Evolutionary conservation across 352 stramenopile species (phyloP), one percentile per base, ranked within the genome.

Genomic region (Pythium graminicola): DNA sequence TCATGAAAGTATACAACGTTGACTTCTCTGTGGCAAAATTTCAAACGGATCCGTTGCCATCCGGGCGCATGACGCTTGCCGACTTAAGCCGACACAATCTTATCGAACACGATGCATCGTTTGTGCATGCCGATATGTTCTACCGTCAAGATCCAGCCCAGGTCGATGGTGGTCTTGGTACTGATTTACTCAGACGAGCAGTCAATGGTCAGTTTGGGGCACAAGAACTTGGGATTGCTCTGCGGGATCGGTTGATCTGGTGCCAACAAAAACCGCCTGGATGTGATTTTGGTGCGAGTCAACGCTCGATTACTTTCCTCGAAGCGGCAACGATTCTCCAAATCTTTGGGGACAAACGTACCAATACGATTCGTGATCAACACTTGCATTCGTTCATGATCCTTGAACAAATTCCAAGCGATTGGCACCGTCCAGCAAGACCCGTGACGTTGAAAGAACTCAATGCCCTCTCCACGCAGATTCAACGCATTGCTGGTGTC

Each of bases 71-170:
- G 27, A 68, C 69, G n/a, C 64, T 89, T 1, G 45, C 46, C 9
- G 65, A 73, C 43, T 57, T 83, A 14, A 47, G 56, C 47, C 60
- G 48, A 9, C 72, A 79, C 65, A 76, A 74, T 54, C 56, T 53
- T 14, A 67, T 76, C 31, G 72, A 80, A 40, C 72, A 78, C 45
- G 72, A 83, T 32, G 28, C 31, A 13, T 52, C 45, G 28, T 32
- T 52, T 22, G 45, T 52, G 6, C 45, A 42, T 22, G 45, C 56
- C 4, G 70, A 80, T 39, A 50, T 50, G 4, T 67, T 67, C 43
- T 67, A 62, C 47, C 64, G 60, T 27, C 19, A 48, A 31, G 59
- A 79, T 57, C 65, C 70, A 1, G 58, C 63, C 35, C 26, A 43
- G 17, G 57, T 58, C n/a, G 69, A 70, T 38, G 41, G 47, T 10